phyloP scores from a whole-genome alignment of 225 moss, liverwort and hornwort genomes.

The Ulota crispa region DNA sequence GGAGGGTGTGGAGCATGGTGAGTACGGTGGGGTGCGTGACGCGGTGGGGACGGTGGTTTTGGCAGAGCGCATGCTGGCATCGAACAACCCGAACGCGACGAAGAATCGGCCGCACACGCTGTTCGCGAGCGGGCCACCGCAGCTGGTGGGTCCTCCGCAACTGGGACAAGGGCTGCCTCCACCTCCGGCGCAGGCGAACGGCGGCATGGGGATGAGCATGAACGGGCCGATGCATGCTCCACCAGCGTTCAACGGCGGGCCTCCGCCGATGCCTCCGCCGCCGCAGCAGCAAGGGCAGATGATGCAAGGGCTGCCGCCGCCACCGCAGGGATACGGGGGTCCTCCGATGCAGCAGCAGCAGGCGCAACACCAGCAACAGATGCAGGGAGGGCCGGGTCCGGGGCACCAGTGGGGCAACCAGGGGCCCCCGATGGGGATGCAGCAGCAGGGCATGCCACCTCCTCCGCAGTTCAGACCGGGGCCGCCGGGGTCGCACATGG shows the following conservation, averaged over 20 bases:
- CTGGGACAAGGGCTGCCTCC: conserved; percentile 85
- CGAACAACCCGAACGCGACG: conserved; percentile 90
- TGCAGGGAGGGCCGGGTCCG: conserved; percentile 44
- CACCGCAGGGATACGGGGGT: conserved; percentile 56
- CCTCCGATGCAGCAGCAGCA: conserved; percentile 50
- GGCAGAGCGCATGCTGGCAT: conserved; percentile 91
- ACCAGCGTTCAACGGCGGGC: conserved; percentile 66
- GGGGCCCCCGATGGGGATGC: conserved; percentile 24
- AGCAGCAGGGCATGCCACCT: conserved; percentile 45
- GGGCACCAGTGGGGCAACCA: conserved; percentile 26
- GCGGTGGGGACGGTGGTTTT: background rate
- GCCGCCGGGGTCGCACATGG: conserved; percentile 77
- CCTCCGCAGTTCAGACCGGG: conserved; percentile 64
- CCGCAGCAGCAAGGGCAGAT: conserved; percentile 77
- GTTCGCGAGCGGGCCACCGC: conserved; percentile 96
- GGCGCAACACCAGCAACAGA: conserved; percentile 24
- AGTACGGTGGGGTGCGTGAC: background rate
- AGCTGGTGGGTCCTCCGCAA: conserved; percentile 83
- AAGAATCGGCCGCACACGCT: conserved; percentile 95
- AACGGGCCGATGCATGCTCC: conserved; percentile 77
- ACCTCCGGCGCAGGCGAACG: conserved; percentile 64
- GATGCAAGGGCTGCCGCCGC: conserved; percentile 51
- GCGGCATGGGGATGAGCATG: conserved; percentile 69
- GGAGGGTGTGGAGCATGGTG: background rate
- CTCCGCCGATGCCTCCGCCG: conserved; percentile 86